Evolutionary conservation across 441 rosid genomes (phyloP), one percentile per base, ranked within the genome.

Genomic region (Eutrema salsugineum): DNA sequence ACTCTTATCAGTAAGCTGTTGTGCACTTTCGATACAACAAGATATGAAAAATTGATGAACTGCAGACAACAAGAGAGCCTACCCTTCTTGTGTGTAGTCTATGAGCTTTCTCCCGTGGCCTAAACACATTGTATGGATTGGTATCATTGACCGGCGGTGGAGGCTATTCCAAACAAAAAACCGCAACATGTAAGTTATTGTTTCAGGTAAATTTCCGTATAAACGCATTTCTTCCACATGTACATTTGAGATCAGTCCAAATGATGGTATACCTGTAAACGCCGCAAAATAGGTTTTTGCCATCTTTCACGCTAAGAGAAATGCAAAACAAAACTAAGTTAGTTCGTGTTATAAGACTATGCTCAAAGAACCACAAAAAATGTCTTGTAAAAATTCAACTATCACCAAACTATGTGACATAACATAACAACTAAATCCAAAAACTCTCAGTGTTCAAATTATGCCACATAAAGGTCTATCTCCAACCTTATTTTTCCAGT

Each of bases 31-130:
- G 22, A 44, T 43, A 44, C 20, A 32, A 27, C 9, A 39, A 46
- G 11, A 46, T 42, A 63, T 35, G 40, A 24, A 2, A 64, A 55
- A 56, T 1, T 65, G 39, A 72, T 72, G 3, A 36, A 11, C 10
- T 63, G 10, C 48, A 63, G n/a, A 50, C 10, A 59, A 48, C 3
- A 47, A 38, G 35, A 47, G 4, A 27, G 71, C 86, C 14, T 87
- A 93, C 98, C 85, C 93, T 87, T 86, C 99, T 80, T 22, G 97
- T 88, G 76, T 91, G 97, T 56, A 88, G 97, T 80, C 94, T 86
- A 81, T 94, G 97, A 77, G 94, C 88, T 87, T 91, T 94, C 82
- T 94, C 97, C 71, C 97, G 80, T 36, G 97, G 97, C 81, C 99
- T 83, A 78, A 91, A 94, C 74, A 94, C 97, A 81, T 90, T 94